Evolutionary conservation across 257 asterid genomes (phyloP), one percentile per base, ranked within the genome.

Genomic region (Buddleja alternifolia): DNA sequence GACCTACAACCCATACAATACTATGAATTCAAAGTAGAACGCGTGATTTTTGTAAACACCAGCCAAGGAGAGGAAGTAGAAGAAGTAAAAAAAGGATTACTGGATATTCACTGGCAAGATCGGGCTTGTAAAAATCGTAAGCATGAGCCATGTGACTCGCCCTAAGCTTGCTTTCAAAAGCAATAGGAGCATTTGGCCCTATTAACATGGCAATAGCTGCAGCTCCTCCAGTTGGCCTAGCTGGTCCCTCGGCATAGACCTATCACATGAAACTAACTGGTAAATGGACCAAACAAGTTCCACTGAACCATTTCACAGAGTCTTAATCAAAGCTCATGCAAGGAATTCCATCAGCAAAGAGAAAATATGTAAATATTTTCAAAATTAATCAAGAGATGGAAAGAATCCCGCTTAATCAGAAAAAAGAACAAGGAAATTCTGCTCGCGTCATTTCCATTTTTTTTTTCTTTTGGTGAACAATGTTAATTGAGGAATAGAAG

Each of bases 171-270:
- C 98, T 89, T 78, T 94, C 99, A 37, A 94, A 94, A 66, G 79
- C 85, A 71, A 94, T 89, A 17, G 99, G 98, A 81, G 99, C 99
- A 83, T 94, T 85, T 36, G 98, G 97, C 40, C 99, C 98, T n/a
- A 94, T 74, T 24, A 94, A 89, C 93, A 94, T 91, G 78, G 98
- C 99, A 78, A 94, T 63, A 17, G 99, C 97, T 64, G 95, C 99
- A 67, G 99, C 99, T 62, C 99, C 99, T 25, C 99, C 99, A 36
- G 99, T 94, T 56, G 99, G 98, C 68, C 99, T 83, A 75, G 99
- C 99, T 19, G 99, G 97, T 12, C 99, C 99, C 83, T 91, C 98
- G 1, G 99, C 99, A 76, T 94, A 94, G 66, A 94, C 98, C 99
- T 94, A 79, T 81, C 24, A 80, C 63, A 77, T 17, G 52, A 71